Conservation (phyloP, 2,329 filamentous ascomycete genomes). For the Colletotrichum simmondsii region DNA sequence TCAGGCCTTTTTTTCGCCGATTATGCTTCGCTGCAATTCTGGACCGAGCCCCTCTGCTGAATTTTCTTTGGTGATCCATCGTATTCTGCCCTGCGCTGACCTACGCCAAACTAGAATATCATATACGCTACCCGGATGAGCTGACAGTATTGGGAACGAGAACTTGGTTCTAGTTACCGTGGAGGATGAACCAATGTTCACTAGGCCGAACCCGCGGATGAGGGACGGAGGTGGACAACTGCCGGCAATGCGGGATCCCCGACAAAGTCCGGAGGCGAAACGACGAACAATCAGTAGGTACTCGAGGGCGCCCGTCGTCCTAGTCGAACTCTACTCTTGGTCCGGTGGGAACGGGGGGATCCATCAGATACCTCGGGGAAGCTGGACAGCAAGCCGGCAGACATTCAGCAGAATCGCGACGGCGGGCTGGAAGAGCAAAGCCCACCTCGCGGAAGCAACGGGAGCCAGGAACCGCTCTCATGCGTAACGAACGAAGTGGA, state of each 20-base stretch:
- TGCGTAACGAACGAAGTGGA: not conserved
- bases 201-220: slow-evolving; percentile 11
- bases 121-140: slow-evolving; percentile 15
- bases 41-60: not conserved
- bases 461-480: not conserved
- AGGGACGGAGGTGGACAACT: not conserved
- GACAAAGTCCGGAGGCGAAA: not conserved
- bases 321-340: not conserved
- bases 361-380: not conserved
- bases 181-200: slow-evolving; percentile 6
- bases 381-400: slow-evolving; percentile 8
- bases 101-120: slow-evolving; percentile 21
- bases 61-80: slow-evolving; percentile 11
- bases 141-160: not conserved
- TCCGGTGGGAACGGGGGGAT: not conserved
- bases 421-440: slow-evolving; percentile 13
- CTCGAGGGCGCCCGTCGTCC: not conserved
- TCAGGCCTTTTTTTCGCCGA: slow-evolving; percentile 4
- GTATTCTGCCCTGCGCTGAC: slow-evolving; percentile 16
- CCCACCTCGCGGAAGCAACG: not conserved
- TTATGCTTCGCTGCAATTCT: not conserved
- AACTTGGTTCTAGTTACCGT: slow-evolving; percentile 13
- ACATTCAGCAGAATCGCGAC: slow-evolving; percentile 3
- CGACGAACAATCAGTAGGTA: not conserved
- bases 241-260: not conserved